Evolutionary conservation across 805 yeast genomes (phyloP).

Genomic region (Metschnikowia peoriensis): DNA sequence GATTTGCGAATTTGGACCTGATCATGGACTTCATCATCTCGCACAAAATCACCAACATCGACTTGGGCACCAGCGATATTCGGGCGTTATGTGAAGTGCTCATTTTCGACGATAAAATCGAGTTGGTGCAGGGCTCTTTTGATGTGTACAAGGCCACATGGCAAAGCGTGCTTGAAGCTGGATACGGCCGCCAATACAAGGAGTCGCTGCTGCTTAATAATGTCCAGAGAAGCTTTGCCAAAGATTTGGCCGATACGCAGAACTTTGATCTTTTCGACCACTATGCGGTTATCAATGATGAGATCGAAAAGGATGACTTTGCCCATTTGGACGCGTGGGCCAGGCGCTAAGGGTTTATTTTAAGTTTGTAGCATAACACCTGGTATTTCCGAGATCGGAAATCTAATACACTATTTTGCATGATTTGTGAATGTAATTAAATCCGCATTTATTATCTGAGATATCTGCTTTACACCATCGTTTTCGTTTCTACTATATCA

Average conservation of each 20-base stretch:
- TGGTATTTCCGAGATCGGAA: background rate
- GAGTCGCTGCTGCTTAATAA: conserved; percentile 18
- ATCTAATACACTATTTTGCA: too few species aligned
- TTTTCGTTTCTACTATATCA: too few species aligned
- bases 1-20: conserved; percentile 68
- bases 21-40: conserved; percentile 71
- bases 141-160: conserved; percentile 78
- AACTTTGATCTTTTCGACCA: conserved; percentile 43
- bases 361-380: background rate
- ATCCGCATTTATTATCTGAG: too few species aligned
- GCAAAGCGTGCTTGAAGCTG: conserved; percentile 75
- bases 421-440: too few species aligned
- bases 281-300: conserved; percentile 39
- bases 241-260: conserved; percentile 11
- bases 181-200: conserved; percentile 42
- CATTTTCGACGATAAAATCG: conserved; percentile 82
- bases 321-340: conserved; percentile 52
- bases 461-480: too few species aligned
- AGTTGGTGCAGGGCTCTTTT: conserved; percentile 50
- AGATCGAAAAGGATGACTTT: conserved; percentile 35
- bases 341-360: background rate
- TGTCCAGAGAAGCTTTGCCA: conserved; percentile 13
- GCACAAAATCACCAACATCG: conserved; percentile 78
- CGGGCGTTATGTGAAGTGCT: conserved; percentile 84
- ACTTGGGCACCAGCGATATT: conserved; percentile 69